A percentile compares a stretch with the other conserved stretches of the same genome.
Evolutionary conservation across 2,329 filamentous ascomycete species (phyloP).

Genomic region (Scedosporium dehoogii): DNA sequence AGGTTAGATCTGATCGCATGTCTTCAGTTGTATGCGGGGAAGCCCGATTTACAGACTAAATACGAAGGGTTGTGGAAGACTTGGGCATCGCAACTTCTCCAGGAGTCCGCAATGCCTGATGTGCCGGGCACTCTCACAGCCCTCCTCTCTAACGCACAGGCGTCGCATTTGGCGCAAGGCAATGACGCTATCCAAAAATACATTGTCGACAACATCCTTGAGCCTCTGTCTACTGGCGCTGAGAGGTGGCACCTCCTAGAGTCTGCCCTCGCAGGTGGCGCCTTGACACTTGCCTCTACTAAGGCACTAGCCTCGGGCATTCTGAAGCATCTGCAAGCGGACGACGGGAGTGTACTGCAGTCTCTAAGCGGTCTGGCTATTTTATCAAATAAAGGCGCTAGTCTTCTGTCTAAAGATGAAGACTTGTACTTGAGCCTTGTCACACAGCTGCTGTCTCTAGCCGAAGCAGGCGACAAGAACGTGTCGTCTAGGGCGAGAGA

Average conservation of each 20-base stretch:
- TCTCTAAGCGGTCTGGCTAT: slow-evolving; percentile 37
- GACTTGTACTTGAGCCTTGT: slow-evolving; percentile 39
- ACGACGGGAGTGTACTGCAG: slow-evolving; percentile 17
- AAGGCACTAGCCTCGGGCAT: slow-evolving; percentile 24
- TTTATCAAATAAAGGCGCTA: slow-evolving; percentile 33
- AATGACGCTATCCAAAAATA: slow-evolving; percentile 34
- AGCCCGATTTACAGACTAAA: slow-evolving; percentile 23
- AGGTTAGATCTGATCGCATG: slow-evolving; percentile 55
- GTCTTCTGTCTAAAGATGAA: slow-evolving; percentile 33
- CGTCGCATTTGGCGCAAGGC: slow-evolving; percentile 26
- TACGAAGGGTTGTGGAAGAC: slow-evolving; percentile 34
- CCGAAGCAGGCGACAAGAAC: slow-evolving; percentile 33
- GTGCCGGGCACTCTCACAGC: slow-evolving; percentile 26
- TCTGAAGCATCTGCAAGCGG: slow-evolving; percentile 19
- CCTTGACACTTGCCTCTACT: slow-evolving; percentile 25
- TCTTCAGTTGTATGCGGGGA: slow-evolving; percentile 44
- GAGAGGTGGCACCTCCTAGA: slow-evolving; percentile 37
- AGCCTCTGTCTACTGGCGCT: slow-evolving; percentile 23
- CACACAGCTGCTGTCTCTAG: slow-evolving; percentile 41
- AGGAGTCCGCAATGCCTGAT: slow-evolving; percentile 17
- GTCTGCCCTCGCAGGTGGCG: slow-evolving; percentile 32
- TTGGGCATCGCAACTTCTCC: slow-evolving; percentile 32
- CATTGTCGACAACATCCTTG: slow-evolving; percentile 29
- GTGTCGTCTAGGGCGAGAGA: slow-evolving; percentile 29
- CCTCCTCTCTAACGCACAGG: slow-evolving; percentile 36